Percentiles rank a stretch among this genome's conserved stretches.
Evolutionary conservation across 768 basidiomycete species (phyloP).

Genomic region (Thelephora ganbajun): DNA sequence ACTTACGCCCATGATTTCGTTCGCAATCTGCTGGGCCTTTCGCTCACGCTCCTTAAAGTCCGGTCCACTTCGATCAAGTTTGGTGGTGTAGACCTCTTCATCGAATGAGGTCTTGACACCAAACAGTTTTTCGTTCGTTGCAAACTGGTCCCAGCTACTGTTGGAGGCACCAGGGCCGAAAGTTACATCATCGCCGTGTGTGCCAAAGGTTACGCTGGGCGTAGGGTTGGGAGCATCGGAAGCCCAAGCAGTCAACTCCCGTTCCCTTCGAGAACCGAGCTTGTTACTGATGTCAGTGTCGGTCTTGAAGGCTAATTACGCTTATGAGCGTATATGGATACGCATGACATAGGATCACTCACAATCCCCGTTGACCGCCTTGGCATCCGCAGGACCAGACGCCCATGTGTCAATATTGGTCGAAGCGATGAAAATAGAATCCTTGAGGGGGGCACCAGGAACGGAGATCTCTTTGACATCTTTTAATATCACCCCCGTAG

Average conservation of each 20-base stretch:
- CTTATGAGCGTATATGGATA: background rate
- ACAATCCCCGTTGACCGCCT: slow-evolving; percentile 61
- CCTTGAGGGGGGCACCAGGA: slow-evolving; percentile 57
- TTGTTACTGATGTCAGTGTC: slow-evolving; percentile 66
- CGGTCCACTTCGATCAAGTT: slow-evolving; percentile 67
- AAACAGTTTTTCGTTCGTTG: slow-evolving; percentile 83
- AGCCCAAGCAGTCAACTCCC: slow-evolving; percentile 75
- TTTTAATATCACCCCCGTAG: slow-evolving; percentile 57
- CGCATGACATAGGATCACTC: slow-evolving; percentile 15
- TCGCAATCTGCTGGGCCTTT: slow-evolving; percentile 77
- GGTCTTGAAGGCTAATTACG: slow-evolving; percentile 56
- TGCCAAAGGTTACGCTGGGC: slow-evolving; percentile 13
- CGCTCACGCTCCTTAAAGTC: slow-evolving; percentile 85
- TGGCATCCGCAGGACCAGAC: slow-evolving; percentile 62
- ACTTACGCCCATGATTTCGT: slow-evolving; percentile 80
- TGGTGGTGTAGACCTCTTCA: slow-evolving; percentile 92
- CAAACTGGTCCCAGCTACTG: slow-evolving; percentile 81
- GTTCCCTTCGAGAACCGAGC: slow-evolving; percentile 40
- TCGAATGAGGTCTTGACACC: slow-evolving; percentile 86
- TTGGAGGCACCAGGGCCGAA: slow-evolving; percentile 41
- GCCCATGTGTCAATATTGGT: slow-evolving; percentile 63
- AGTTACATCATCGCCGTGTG: slow-evolving; percentile 48
- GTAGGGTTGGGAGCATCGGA: slow-evolving; percentile 15
- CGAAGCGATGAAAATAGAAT: slow-evolving; percentile 52
- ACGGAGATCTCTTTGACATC: slow-evolving; percentile 62